These are phyloP conservation scores for Penicillium sp. DNA, from an alignment of 2,329 filamentous ascomycete genomes.

Conservation along the genomic window DNA sequence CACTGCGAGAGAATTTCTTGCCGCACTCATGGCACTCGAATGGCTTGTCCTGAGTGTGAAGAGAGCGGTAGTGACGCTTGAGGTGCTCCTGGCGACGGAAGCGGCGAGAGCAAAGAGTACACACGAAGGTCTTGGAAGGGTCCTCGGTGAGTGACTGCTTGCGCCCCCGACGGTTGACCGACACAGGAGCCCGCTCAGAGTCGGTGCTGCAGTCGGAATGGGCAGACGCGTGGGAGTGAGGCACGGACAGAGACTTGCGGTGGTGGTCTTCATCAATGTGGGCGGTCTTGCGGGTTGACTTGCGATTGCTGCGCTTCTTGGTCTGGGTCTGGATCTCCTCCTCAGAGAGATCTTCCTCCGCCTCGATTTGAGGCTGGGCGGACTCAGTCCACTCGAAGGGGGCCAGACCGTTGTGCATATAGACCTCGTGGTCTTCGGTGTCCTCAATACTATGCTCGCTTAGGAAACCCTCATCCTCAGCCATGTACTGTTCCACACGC, in stretches of 20 bases:
- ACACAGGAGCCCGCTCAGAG: slow-evolving; percentile 44
- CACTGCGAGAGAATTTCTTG: slow-evolving; percentile 98
- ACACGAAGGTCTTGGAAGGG: slow-evolving; percentile 97
- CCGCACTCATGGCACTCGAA: slow-evolving; percentile 97
- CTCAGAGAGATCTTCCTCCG: slow-evolving; percentile 41
- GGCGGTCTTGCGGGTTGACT: slow-evolving; percentile 44
- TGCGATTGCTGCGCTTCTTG: slow-evolving; percentile 45
- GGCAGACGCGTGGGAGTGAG: slow-evolving; percentile 37
- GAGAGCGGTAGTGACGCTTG: slow-evolving; percentile 96
- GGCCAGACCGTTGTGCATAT: slow-evolving; percentile 61
- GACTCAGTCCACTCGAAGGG: slow-evolving; percentile 54
- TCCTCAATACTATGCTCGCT: slow-evolving; percentile 74
- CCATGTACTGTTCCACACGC: slow-evolving; percentile 66
- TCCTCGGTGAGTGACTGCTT: slow-evolving; percentile 98
- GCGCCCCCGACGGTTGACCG: slow-evolving; percentile 85
- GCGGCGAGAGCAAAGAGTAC: slow-evolving; percentile 90
- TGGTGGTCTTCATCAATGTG: slow-evolving; percentile 47
- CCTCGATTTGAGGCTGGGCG: slow-evolving; percentile 30
- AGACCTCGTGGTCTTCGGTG: slow-evolving; percentile 65
- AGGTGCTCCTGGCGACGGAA: slow-evolving; percentile 98
- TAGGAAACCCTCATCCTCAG: slow-evolving; percentile 75
- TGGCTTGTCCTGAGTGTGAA: slow-evolving; percentile 97
- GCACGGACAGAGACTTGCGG: slow-evolving; percentile 42
- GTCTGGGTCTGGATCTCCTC: slow-evolving; percentile 55
- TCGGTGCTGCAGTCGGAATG: slow-evolving; percentile 48